Evolutionary conservation across 2,329 filamentous ascomycete species (phyloP).

Genomic region (Venturiaceae sp.): DNA sequence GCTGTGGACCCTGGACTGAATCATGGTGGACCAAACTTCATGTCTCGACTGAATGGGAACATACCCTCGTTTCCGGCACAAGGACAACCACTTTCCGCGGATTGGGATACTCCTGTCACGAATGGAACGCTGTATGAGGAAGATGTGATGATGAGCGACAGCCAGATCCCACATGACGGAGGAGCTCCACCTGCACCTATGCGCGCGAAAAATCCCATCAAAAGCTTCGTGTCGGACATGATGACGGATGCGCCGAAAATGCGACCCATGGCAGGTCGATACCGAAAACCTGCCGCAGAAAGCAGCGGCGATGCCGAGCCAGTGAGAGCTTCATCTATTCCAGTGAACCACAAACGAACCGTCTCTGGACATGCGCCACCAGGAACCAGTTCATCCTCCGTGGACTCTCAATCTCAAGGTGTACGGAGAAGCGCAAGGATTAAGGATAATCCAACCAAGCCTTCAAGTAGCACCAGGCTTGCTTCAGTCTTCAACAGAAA

Average conservation of each 20-base stretch:
- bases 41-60: constrained; percentile 34
- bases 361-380: constrained; percentile 68
- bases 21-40: constrained; percentile 24
- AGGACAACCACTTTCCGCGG: not conserved
- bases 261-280: constrained; percentile 29
- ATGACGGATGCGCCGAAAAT: constrained; percentile 24
- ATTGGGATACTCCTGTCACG: constrained; percentile 33
- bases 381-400: constrained; percentile 14
- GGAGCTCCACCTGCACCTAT: constrained; percentile 40
- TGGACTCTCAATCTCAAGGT: constrained; percentile 26
- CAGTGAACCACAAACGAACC: constrained; percentile 56
- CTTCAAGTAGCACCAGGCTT: constrained; percentile 3
- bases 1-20: constrained; percentile 24
- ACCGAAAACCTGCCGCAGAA: constrained; percentile 6
- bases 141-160: constrained; percentile 32
- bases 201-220: constrained; percentile 19
- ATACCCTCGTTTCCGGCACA: constrained; percentile 12
- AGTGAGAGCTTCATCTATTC: not conserved
- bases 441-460: constrained; percentile 11
- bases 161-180: constrained; percentile 7
- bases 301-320: not conserved
- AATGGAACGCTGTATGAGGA: constrained; percentile 15
- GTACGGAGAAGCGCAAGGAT: constrained; percentile 65
- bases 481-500: constrained; percentile 1
- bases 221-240: not conserved